These are phyloP conservation scores for Bacterosira constricta DNA, from an alignment of 108 stramenopile genomes.

Conservation along the genomic window DNA sequence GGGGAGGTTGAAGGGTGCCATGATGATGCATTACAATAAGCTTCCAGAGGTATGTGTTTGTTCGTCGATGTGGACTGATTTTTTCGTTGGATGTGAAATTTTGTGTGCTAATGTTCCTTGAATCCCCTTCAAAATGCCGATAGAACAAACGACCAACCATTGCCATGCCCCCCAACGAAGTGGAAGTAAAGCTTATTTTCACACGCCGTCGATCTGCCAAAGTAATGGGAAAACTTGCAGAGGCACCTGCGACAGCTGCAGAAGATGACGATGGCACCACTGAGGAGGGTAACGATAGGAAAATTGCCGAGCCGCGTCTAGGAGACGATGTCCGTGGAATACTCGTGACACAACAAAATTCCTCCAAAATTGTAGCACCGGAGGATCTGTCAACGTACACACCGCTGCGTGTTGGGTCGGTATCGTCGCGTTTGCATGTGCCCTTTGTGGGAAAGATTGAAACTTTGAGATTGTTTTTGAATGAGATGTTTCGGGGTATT, in stretches of 20 bases:
- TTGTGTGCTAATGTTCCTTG: too few relatives aligned
- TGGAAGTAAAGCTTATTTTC: slow-evolving; percentile 86
- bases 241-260: slow-evolving; percentile 9
- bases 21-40: slow-evolving; percentile 82
- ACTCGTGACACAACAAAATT: slow-evolving; percentile 87
- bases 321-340: slow-evolving; percentile 81
- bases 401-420: slow-evolving; percentile 84
- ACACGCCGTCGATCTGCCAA: slow-evolving; percentile 87
- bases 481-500: slow-evolving; percentile 83
- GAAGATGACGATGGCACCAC: slow-evolving; percentile 25
- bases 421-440: slow-evolving; percentile 85
- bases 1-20: slow-evolving; percentile 86
- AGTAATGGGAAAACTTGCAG: slow-evolving; percentile 87
- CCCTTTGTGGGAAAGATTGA: slow-evolving; percentile 80
- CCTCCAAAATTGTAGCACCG: slow-evolving; percentile 79
- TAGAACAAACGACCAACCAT: slow-evolving; percentile 84
- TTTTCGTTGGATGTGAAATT: too few relatives aligned
- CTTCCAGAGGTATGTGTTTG: slow-evolving; percentile 58
- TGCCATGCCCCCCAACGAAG: slow-evolving; percentile 88
- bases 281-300: neutral
- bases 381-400: slow-evolving; percentile 90
- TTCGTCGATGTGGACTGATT: too few relatives aligned
- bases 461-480: slow-evolving; percentile 75
- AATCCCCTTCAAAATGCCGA: neutral
- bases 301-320: slow-evolving; percentile 46